Conservation (phyloP, 2,329 filamentous ascomycete species). For the Curvularia sp. region DNA sequence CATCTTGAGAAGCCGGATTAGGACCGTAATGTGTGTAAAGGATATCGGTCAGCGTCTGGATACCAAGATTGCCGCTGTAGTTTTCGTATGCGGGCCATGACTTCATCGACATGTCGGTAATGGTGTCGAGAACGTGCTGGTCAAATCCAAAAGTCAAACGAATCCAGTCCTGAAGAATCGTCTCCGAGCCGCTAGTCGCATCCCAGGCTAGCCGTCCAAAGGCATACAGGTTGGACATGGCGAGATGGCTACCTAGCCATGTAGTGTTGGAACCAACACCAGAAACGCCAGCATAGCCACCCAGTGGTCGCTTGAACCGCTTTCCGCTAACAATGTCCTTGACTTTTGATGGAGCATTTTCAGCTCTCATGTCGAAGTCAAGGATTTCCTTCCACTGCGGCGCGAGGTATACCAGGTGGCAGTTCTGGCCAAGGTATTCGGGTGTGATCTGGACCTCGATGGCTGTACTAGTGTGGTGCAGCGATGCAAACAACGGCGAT, state of each 20-base stretch:
- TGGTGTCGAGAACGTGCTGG: slow-evolving; percentile 62
- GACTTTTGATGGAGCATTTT: slow-evolving; percentile 63
- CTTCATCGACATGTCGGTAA: slow-evolving; percentile 69
- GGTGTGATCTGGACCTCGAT: slow-evolving; percentile 73
- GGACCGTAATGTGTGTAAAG: slow-evolving; percentile 72
- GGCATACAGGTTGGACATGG: slow-evolving; percentile 72
- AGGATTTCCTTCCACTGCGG: slow-evolving; percentile 73
- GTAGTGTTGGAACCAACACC: slow-evolving; percentile 71
- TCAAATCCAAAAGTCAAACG: slow-evolving; percentile 69
- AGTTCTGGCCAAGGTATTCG: slow-evolving; percentile 75
- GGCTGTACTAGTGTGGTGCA: slow-evolving; percentile 58
- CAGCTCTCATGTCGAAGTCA: slow-evolving; percentile 70
- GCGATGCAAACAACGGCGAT: slow-evolving; percentile 68
- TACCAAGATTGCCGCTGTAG: slow-evolving; percentile 73
- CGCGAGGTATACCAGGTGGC: slow-evolving; percentile 71
- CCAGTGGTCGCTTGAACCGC: slow-evolving; percentile 63
- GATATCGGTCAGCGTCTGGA: slow-evolving; percentile 74
- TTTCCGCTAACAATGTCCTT: slow-evolving; percentile 68
- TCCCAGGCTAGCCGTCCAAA: slow-evolving; percentile 74
- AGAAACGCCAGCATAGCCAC: slow-evolving; percentile 71
- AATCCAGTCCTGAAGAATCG: slow-evolving; percentile 70
- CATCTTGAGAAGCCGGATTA: slow-evolving; percentile 70
- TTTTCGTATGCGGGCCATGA: slow-evolving; percentile 77
- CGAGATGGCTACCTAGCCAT: slow-evolving; percentile 73
- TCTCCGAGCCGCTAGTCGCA: slow-evolving; percentile 58